Evolutionary conservation across 805 yeast species (phyloP), one percentile per base, ranked within the genome.

Genomic region (Myxozyma udenii): DNA sequence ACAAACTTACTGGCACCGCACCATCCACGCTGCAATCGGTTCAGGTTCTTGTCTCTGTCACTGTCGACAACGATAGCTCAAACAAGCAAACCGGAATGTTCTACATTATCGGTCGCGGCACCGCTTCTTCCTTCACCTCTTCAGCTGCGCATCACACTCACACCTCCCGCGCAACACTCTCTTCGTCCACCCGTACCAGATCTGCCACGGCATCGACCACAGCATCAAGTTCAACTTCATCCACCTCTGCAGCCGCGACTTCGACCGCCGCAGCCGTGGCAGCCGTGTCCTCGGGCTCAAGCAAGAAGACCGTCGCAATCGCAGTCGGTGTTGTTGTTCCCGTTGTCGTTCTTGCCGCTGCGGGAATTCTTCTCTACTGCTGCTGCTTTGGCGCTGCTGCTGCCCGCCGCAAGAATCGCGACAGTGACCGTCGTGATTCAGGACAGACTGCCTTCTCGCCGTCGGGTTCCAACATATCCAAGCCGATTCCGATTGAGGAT

Each of bases 261-360:
- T 16, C 62, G 23, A 30, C 62, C 51, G 48, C 69, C 2, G 40
- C 73, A 16, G 40, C 68, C 11, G 47, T 65, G 9, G 42, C 66
- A 18, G 53, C 73, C 1, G 48, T 64, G 14, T 45, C 60, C 32
- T 25, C 41, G 46, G 48, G 38, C 48, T 48, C 44, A 45, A 54
- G 48, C 33, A 74, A 72, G 46, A 83, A 78, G 58, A 77, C 78
- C 2, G 72, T 87, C n/a, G 96, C 95, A 0, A 85, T 91, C 64
- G 95, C 90, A 1, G 77, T 90, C 53, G 97, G 96, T 49, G 90
- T 86, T n/a, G 87, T 84, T 1, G 76, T 93, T 42, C 95, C 96
- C 1, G 64, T 77, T 2, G 76, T 76, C 1, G 61, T 85, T 0
- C 61, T 81, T 6, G 59, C 80, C 2, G 75, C 79, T 0, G 73